Percentiles rank a stretch among this genome's conserved stretches.
phyloP scores from a whole-genome alignment of 1,284 basidiomycete genomes.

The Ustilago tritici region DNA sequence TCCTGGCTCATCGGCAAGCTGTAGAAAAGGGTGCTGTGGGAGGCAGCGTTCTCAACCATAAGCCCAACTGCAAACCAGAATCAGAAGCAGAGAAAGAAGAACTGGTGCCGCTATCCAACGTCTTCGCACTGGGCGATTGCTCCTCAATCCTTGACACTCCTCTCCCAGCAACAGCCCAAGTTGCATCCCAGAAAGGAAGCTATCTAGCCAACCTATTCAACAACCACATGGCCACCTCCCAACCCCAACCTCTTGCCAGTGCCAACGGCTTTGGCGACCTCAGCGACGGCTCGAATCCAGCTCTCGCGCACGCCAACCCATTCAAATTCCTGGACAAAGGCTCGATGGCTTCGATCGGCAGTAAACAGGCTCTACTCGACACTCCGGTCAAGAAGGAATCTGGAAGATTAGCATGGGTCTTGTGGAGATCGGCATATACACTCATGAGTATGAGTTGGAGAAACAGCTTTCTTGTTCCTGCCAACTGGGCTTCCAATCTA shows the following conservation, averaged over 20 bases:
- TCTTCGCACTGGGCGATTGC: constrained; percentile 78
- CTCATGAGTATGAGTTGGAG: constrained; percentile 79
- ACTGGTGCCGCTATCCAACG: constrained; percentile 21
- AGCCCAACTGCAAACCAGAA: background rate
- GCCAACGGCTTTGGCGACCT: too few species aligned
- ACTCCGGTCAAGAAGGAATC: constrained; percentile 70
- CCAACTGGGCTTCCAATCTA: constrained; percentile 71
- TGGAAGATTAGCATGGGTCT: constrained; percentile 76
- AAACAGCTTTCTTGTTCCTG: constrained; percentile 73
- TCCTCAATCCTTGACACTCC: constrained; percentile 72
- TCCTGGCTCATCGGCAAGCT: constrained; percentile 7
- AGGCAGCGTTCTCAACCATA: background rate
- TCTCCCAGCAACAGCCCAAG: constrained; percentile 70
- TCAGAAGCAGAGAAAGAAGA: background rate
- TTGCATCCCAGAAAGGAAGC: constrained; percentile 66
- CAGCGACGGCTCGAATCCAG: too few species aligned
- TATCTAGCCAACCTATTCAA: constrained; percentile 61
- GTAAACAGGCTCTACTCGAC: constrained; percentile 73
- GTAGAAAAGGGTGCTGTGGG: background rate
- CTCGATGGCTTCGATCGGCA: constrained; percentile 83
- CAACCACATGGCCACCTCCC: background rate
- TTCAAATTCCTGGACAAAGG: constrained; percentile 81
- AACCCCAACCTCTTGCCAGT: background rate
- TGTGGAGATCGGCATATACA: constrained; percentile 84
- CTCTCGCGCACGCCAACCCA: background rate